Conservation (phyloP, 306 rosid species). For the Cucumis melo region DNA sequence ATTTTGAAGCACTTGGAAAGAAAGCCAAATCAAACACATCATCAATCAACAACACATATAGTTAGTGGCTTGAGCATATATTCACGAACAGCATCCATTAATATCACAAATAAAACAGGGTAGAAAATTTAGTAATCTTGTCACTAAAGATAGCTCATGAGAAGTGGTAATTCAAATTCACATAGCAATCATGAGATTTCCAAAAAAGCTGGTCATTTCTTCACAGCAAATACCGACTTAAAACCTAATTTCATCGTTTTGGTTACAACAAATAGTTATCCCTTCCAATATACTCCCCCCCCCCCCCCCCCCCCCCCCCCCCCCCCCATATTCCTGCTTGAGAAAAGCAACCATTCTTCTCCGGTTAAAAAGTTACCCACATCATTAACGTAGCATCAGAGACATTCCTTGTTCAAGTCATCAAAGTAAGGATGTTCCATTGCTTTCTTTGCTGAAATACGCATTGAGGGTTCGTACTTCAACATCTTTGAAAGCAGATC, state of each 20-base stretch:
- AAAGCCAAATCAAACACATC: no score
- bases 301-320: no score
- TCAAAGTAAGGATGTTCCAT: conserved; percentile 86
- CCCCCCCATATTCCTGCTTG: not conserved
- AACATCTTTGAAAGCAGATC: conserved; percentile 73
- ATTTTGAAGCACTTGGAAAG: no score
- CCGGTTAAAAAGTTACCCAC: not conserved
- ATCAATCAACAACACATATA: no score
- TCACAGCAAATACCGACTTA: not conserved
- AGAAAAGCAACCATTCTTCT: not conserved
- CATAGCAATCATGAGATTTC: not conserved
- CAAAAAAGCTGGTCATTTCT: not conserved
- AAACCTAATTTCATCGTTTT: not conserved
- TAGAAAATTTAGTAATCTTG: not conserved
- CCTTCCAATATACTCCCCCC: not conserved
- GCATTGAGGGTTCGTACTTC: conserved; percentile 53
- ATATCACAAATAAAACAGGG: not conserved
- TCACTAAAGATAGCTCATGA: not conserved
- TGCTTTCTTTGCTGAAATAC: conserved; percentile 87
- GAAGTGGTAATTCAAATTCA: not conserved
- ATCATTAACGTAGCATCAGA: conserved; percentile 11
- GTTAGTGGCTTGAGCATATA: not conserved
- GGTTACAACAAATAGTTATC: not conserved
- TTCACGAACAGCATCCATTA: not conserved
- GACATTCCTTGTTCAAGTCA: conserved; percentile 34